phyloP scores from a whole-genome alignment of 2,329 filamentous ascomycete genomes.

The Pseudocercospora cruenta region DNA sequence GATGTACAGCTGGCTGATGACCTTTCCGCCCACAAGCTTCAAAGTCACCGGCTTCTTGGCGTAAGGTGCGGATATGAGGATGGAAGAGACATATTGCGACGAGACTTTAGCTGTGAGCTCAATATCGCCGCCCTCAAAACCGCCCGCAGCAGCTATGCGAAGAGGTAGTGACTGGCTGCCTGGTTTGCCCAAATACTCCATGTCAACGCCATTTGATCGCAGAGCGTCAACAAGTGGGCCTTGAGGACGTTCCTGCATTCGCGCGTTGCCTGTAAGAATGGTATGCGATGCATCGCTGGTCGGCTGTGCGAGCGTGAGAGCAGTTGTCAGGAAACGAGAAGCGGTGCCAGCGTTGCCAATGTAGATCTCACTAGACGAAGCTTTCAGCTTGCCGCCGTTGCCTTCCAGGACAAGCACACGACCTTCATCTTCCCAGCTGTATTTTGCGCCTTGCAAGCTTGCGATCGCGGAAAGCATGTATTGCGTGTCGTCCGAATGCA shows the following conservation, averaged over 20 bases:
- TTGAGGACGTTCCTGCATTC: conserved; percentile 96
- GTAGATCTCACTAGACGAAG: conserved; percentile 78
- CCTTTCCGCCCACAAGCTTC: conserved; percentile 90
- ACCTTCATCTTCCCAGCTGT: conserved; percentile 93
- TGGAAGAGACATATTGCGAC: conserved; percentile 97
- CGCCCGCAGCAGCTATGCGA: conserved; percentile 77
- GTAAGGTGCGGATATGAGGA: conserved; percentile 95
- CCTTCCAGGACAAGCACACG: conserved; percentile 86
- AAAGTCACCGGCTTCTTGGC: conserved; percentile 92
- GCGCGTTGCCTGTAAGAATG: conserved; percentile 85
- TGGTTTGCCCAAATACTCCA: conserved; percentile 83
- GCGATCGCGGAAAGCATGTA: conserved; percentile 94
- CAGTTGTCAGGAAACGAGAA: conserved; percentile 90
- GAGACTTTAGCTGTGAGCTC: conserved; percentile 93
- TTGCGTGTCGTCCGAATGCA: conserved; percentile 96
- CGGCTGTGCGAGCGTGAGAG: conserved; percentile 79
- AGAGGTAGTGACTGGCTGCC: conserved; percentile 84
- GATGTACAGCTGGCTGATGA: conserved; percentile 95
- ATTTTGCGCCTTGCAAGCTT: conserved; percentile 81
- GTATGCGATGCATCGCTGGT: conserved; percentile 66
- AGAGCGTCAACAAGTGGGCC: conserved; percentile 90
- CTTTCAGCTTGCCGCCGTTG: conserved; percentile 81
- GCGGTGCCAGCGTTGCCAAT: conserved; percentile 96
- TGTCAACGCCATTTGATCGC: conserved; percentile 79
- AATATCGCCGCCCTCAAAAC: conserved; percentile 83